Base-by-base conservation (phyloP, 169 alveolate species). In the Plasmodium adleri region DNA sequence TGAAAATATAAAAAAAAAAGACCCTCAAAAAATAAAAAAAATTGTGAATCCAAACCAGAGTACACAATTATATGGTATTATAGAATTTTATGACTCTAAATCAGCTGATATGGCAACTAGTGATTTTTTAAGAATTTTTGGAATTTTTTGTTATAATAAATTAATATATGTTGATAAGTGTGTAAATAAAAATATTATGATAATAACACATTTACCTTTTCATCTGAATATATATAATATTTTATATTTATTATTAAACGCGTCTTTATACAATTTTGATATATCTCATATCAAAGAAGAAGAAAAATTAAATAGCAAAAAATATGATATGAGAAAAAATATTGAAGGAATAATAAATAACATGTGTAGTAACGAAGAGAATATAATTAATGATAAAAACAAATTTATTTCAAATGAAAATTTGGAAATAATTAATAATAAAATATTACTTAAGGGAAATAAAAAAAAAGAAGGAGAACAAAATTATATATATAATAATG, bases 101-200 rank as follows among this genome's bases (percentile, higher is more conserved):
- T 80, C 90, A 0, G 90, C 83, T 45, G 24, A 39, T 15, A 32
- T 60, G 22, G 90, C 90, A 9, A 80, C 90, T 15, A 67, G 90
- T 62, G 90, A 80, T 12, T 80, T 80, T 56, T 17, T 80, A 72
- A 66, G 90, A 43, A 80, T 80, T 24, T 80, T 80, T 68, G 90
- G 90, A 2, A 80, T 80, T 28, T 80, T 80, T 32, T 80, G 90
- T 43, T 80, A 68, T 28, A 80, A 80, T 12, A 80, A 80, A 80
- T 80, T 80, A 80, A 72, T 80, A 47, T 80, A 80, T 68, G 90
- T 80, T 67, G 90, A 80, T 80, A 80, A 54, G 45, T 80, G 90
- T 68, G 66, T 67, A 49, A 68, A 80, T 47, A 80, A 80, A 80
- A 80, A 80, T 4, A 66, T 80, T 12, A 80, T 80, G 90, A 45